Percentiles rank a stretch among this genome's conserved stretches.
These are phyloP conservation scores for Neoarthrinium moseri DNA, from an alignment of 2,329 filamentous ascomycete genomes.

Conservation along the genomic window DNA sequence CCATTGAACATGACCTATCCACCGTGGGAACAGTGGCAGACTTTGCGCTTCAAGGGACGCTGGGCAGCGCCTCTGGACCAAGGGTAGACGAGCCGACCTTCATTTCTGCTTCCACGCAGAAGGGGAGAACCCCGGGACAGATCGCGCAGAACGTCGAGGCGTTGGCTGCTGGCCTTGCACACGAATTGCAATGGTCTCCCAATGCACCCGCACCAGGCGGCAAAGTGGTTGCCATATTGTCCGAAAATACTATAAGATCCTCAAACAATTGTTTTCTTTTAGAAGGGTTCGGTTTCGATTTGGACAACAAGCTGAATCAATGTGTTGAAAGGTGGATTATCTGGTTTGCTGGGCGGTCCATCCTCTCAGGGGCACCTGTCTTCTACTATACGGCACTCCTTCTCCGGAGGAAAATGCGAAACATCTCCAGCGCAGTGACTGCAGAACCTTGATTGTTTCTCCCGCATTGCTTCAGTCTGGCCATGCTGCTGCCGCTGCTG, in stretches of 20 bases:
- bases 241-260: constrained; percentile 4
- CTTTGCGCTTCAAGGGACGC: neutral
- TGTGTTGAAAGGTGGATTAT: neutral
- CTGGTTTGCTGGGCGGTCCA: constrained; percentile 2
- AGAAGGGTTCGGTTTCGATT: too few species aligned
- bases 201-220: neutral
- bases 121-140: neutral
- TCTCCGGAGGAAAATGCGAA: constrained; percentile 4
- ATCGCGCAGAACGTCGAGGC: neutral
- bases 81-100: neutral
- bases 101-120: neutral
- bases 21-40: neutral
- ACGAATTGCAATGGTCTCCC: constrained; percentile 3
- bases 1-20: constrained; percentile 3
- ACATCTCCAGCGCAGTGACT: neutral
- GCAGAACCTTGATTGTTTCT: constrained; percentile 1
- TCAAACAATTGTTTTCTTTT: neutral
- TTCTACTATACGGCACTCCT: neutral
- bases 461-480: neutral
- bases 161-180: constrained; percentile 1
- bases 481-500: neutral
- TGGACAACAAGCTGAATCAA: neutral
- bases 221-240: constrained; percentile 4
- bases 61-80: neutral
- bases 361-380: neutral